Percentiles rank a stretch among this genome's conserved stretches.
These are phyloP conservation scores for Populus hybrid DNA, from an alignment of 441 rosid genomes.

Conservation along the genomic window DNA sequence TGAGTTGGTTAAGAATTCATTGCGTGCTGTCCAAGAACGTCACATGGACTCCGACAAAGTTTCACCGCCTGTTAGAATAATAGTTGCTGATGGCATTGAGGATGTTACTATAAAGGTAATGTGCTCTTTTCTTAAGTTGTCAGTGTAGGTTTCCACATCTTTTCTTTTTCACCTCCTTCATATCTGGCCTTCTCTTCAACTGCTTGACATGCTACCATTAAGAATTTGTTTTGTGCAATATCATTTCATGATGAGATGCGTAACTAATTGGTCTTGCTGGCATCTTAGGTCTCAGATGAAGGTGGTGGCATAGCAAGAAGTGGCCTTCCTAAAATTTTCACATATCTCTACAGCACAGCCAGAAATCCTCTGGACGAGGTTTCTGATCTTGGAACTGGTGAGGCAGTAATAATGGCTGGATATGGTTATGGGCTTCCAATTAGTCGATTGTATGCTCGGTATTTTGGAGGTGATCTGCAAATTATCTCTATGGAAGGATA, in stretches of 20 bases:
- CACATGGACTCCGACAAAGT: constrained; percentile 71
- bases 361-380: constrained; percentile 74
- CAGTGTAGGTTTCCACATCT: neutral
- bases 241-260: neutral
- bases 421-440: constrained; percentile 93
- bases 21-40: constrained; percentile 92
- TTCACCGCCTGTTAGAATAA: constrained; percentile 73
- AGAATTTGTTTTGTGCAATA: neutral
- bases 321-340: constrained; percentile 93
- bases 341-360: constrained; percentile 92
- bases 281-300: constrained; percentile 77
- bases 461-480: constrained; percentile 96
- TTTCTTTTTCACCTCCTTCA: neutral
- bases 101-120: constrained; percentile 90
- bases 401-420: constrained; percentile 88
- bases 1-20: constrained; percentile 95
- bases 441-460: constrained; percentile 88
- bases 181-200: neutral
- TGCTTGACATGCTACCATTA: neutral
- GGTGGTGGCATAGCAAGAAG: constrained; percentile 97
- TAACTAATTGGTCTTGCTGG: constrained; percentile 18
- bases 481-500: constrained; percentile 98
- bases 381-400: constrained; percentile 56
- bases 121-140: neutral
- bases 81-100: constrained; percentile 94